Evolutionary conservation across 352 stramenopile genomes (phyloP), one percentile per base, ranked within the genome.

Genomic region (Globisporangium recalcitrans): DNA sequence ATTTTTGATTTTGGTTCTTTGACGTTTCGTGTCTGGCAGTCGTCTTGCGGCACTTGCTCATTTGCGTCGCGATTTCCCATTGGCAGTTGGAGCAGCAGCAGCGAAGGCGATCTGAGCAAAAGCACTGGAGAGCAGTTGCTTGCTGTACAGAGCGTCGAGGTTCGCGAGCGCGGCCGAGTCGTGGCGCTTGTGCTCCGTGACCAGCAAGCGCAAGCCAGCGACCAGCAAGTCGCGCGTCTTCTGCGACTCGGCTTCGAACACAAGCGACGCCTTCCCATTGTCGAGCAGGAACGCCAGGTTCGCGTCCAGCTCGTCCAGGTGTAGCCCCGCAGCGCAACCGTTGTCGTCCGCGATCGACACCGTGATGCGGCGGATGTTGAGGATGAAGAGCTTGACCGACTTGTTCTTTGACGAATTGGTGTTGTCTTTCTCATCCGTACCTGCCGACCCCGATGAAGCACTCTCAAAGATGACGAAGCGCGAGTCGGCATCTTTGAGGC

Each of bases 151-250:
- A 7, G 22, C 27, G 1, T 62, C 58, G 31, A 86, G 38, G 52
- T 71, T 75, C 21, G 56, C 65, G 31, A 88, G 54, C 19, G 69
- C 76, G 10, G 55, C 62, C 8, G 65, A 70, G 56, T 86, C 79
- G 7, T 73, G 46, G 5, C 71, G 71, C 31, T 83, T 87, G 67
- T 82, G 80, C 36, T 88, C 78, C 2, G 75, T 74, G 19, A 85
- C 75, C 9, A 92, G 62, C 52, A 90, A 60, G 13, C 82, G 77
- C 40, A 85, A 72, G 0, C 82, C 82, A 1, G 80, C 80, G 16
- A 90, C 80, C 0, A 92, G 59, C 58, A 92, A 62, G 29, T 92
- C 82, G 24, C 82, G 71, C 10, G 63, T 89, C 71, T 92, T 90
- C 26, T 78, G 58, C 2, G 72, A 77, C 52, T 90, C 82, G 21